Base-by-base conservation (phyloP, 2,329 filamentous ascomycete species). In the Curvularia eragrostidis region DNA sequence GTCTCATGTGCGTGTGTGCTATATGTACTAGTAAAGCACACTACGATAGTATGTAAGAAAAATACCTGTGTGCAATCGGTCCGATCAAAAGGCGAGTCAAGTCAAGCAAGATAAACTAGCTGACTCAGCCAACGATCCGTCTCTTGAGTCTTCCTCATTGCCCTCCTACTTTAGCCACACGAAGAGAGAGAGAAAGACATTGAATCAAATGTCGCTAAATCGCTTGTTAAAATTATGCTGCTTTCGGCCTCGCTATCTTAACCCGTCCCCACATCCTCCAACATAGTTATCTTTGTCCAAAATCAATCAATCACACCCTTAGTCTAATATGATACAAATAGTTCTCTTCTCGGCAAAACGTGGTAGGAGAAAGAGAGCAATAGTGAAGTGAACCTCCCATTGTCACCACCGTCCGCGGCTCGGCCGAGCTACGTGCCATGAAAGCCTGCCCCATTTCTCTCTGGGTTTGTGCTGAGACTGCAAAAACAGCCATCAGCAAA, bases 241-340 rank as follows among this genome's bases (percentile, higher is more conserved):
- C 26, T 32, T 32, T 52, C 54, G 41, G 52, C 15, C 43, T 41
- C 30, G 18, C 54, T 47, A 56, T 47, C 48, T 46, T 23, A n/a
- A 32, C 15, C n/a, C 10, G 15, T 36, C 10, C 24, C 23, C 4
- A 15, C 24, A 30, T 52, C 49, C 41, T 7, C 39, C 28, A 43
- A 52, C 26, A 28, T 21, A 15, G 32, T 19, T 39, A 15, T 28
- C 47, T 48, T 38, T 23, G n/a, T 19, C 34, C 28, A 28, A 49
- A 18, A 39, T 39, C 38, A 18, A 39, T 39, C 38, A 51, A 53
- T 53, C 54, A 43, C 54, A 39, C 38, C 46, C 44, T 46, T 48
- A 50, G 28, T 58, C 51, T 58, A 58, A 43, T 58, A 58, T 58
- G 51, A 54, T 58, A 58, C 55, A 58, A 58, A 54, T 49, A 38